phyloP scores from a whole-genome alignment of 495 filamentous ascomycete genomes.

The Neurospora intermedia region DNA sequence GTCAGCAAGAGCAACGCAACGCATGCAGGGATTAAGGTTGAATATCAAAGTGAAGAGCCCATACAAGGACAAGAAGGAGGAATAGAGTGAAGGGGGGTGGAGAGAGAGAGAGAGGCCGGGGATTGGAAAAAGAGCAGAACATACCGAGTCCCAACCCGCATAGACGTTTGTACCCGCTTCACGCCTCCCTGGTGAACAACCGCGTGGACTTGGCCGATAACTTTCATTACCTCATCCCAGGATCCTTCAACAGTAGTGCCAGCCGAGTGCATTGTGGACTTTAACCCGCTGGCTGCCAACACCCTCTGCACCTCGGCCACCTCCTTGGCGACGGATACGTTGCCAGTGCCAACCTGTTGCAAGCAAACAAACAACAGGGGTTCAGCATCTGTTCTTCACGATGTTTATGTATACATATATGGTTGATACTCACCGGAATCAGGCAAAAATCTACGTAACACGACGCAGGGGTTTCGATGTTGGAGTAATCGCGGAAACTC shows the following conservation, averaged over 20 bases:
- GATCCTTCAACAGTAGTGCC: slow-evolving; percentile 88
- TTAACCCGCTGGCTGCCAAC: slow-evolving; percentile 64
- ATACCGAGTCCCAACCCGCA: slow-evolving; percentile 75
- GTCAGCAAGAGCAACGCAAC: neutral
- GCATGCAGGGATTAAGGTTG: neutral
- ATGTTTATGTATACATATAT: neutral
- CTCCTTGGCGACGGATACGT: slow-evolving; percentile 73
- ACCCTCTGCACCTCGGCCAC: slow-evolving; percentile 85
- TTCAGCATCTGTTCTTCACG: neutral
- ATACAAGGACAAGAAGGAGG: neutral
- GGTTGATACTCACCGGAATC: slow-evolving; percentile 49
- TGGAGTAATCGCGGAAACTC: slow-evolving; percentile 20
- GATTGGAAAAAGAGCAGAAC: slow-evolving; percentile 6
- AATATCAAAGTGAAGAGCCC: neutral
- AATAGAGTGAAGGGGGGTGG: neutral
- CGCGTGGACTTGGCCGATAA: slow-evolving; percentile 85
- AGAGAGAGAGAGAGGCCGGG: neutral
- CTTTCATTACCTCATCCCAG: slow-evolving; percentile 80
- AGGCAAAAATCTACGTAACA: slow-evolving; percentile 79
- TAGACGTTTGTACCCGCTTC: slow-evolving; percentile 77
- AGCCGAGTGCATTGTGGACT: slow-evolving; percentile 81
- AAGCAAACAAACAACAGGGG: neutral
- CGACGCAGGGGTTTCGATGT: slow-evolving; percentile 48
- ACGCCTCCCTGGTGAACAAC: slow-evolving; percentile 74
- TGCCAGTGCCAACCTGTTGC: slow-evolving; percentile 64